Conservation (phyloP, 1,284 basidiomycete genomes). For the Cutaneotrichosporon sp. region DNA sequence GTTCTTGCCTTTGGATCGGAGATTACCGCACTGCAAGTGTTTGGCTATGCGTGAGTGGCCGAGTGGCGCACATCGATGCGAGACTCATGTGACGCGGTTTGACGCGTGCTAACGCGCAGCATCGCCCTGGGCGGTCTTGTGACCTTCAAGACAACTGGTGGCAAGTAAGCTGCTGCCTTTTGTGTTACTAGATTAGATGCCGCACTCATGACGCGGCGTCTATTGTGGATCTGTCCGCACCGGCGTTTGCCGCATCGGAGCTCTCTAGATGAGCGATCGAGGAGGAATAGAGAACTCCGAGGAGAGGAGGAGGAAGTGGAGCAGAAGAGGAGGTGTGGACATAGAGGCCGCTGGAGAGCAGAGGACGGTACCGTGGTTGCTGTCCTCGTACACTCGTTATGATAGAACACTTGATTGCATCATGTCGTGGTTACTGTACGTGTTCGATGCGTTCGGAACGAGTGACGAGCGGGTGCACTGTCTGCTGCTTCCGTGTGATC, state of each 20-base stretch:
- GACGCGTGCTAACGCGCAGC: slow-evolving; percentile 28
- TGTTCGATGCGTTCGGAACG: too few relatives aligned
- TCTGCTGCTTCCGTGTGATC: too few relatives aligned
- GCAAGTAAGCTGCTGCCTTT: slow-evolving; percentile 42
- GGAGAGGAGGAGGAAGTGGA: neutral
- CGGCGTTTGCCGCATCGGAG: too few relatives aligned
- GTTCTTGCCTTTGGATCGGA: slow-evolving; percentile 74
- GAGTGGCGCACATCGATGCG: too few relatives aligned
- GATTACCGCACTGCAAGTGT: slow-evolving; percentile 77
- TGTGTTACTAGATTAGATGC: too few relatives aligned
- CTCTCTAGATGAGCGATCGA: too few relatives aligned
- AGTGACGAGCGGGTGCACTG: too few relatives aligned
- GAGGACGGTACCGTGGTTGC: neutral
- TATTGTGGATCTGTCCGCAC: too few relatives aligned
- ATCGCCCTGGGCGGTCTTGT: slow-evolving; percentile 44
- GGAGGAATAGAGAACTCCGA: too few relatives aligned
- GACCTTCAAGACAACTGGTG: slow-evolving; percentile 47
- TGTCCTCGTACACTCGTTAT: neutral
- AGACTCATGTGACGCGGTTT: too few relatives aligned
- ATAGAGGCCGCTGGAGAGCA: neutral
- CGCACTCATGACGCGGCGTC: too few relatives aligned
- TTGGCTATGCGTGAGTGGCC: slow-evolving; percentile 59
- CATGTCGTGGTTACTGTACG: neutral
- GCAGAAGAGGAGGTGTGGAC: too few relatives aligned
- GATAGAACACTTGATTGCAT: slow-evolving; percentile 5